Evolutionary conservation across 257 asterid genomes (phyloP), one percentile per base, ranked within the genome.

Genomic region (Vinca minor): DNA sequence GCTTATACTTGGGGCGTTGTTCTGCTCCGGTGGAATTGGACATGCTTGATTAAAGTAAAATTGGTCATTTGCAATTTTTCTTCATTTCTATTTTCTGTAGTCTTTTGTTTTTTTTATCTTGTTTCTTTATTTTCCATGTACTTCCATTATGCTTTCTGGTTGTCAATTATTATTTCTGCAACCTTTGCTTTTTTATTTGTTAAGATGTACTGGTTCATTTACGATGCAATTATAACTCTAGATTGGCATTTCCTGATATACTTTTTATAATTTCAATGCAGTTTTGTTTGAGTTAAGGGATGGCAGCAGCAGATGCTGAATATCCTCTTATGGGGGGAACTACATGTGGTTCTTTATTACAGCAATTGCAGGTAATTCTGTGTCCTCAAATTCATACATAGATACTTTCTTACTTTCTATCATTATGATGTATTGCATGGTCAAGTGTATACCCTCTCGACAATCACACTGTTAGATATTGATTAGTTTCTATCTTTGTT

Each of bases 341-440:
- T 62, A 75, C 95, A 12, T 90, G 97, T 35, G 96, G 93, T 62
- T 82, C 95, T 62, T 76, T 90, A 76, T 81, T 90, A 69, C 86
- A 87, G 78, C 86, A 88, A 75, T 75, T 90, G 79, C 97, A 90
- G 96, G 96, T 48, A 79, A 77, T 71, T 65, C 52, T 15, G 1
- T 20, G 12, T 18, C 14, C 42, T 68, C n/a, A 15, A 36, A 35
- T 11, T 39, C 5, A 11, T n/a, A 5, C 42, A 29, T 29, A 34
- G 25, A 4, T 32, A 5, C 29, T 18, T 44, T 45, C 18, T 14
- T 25, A 34, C 21, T 59, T 35, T 12, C 14, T n/a, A 3, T 41
- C 23, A 23, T 28, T 53, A 23, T 28, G 56, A 36, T 5, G 21
- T 59, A 2, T 2, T 34, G 7, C 38, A 34, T 34, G 3, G 38